Evolutionary conservation across 2,329 filamentous ascomycete species (phyloP), one percentile per base, ranked within the genome.

Genomic region (Aspergillus udagawae): DNA sequence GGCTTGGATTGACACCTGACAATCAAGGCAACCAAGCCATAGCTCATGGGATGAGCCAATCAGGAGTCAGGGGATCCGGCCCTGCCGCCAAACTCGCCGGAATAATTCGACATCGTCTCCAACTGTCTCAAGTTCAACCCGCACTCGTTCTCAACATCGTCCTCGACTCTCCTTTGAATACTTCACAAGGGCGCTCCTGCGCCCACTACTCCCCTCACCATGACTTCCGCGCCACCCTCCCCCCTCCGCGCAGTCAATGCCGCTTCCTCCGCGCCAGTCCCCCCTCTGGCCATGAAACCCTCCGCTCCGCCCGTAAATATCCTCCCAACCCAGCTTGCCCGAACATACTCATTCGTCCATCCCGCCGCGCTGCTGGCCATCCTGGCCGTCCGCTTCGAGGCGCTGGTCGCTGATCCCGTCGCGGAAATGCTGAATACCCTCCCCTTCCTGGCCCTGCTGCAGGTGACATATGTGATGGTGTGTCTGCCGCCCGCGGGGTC

Each of bases 391-490:
- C 83, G 83, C 42, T 93, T 95, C 73, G 71, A 77, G 38, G 76
- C 81, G 20, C 79, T 96, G 27, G 88, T 95, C 28, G 78, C 80
- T 17, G 83, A 92, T 62, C 90, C 92, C 0, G 82, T 88, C 2
- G 74, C 81, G 17, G 82, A 87, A 6, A 81, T 96, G 41, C 73
- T 82, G 14, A 80, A 71, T 29, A 79, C 86, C 2, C 76, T 93
- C 2, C 81, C 87, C 0, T 81, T 85, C 12, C 78, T 92, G 14
- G 82, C 83, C 3, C 73, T 80, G 4, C 70, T 91, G 3, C 92
- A 96, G 72, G 77, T 80, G 9, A 68, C 73, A 17, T 87, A 84
- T 67, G 80, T 80, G 58, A 75, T 82, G n/a, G 64, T 83, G 23
- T 87, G 85, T 70, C 75, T 88, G 3, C 85, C 85, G 3, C 77